Percentiles rank a stretch among this genome's conserved stretches.
phyloP scores from a whole-genome alignment of 1,284 basidiomycete genomes.

The Lignosus rhinocerotis region DNA sequence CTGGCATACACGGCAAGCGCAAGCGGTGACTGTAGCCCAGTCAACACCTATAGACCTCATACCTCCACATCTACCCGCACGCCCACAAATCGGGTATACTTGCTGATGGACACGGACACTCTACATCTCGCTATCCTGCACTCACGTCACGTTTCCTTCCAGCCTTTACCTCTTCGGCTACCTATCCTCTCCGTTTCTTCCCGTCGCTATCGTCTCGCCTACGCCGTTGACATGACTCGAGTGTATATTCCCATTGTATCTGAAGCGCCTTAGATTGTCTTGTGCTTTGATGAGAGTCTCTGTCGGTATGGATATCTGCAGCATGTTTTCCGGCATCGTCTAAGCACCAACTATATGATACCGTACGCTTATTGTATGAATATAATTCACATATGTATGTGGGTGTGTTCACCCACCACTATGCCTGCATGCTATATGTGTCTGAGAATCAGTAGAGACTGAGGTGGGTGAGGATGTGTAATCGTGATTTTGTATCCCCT shows the following conservation, averaged over 20 bases:
- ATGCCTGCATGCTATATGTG: too few species aligned
- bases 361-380: conserved; percentile 20
- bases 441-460: too few species aligned
- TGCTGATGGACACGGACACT: background rate
- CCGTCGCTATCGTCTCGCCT: background rate
- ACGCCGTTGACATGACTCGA: conserved; percentile 8
- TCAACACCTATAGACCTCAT: background rate
- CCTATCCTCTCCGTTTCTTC: background rate
- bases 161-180: background rate
- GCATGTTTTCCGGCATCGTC: conserved; percentile 6
- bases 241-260: conserved; percentile 16
- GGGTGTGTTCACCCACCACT: too few species aligned
- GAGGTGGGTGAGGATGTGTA: too few species aligned
- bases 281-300: conserved; percentile 20
- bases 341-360: conserved; percentile 15
- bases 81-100: background rate
- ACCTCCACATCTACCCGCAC: background rate
- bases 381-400: conserved; percentile 8
- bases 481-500: too few species aligned
- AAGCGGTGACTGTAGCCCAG: conserved; percentile 27
- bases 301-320: conserved; percentile 13
- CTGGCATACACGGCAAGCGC: conserved; percentile 33
- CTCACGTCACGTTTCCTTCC: background rate
- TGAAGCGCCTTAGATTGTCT: conserved; percentile 15
- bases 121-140: background rate